Evolutionary conservation across 192 early-diverging fungal species (phyloP), one percentile per base, ranked within the genome.

Genomic region (Gamsiella multidivaricata): DNA sequence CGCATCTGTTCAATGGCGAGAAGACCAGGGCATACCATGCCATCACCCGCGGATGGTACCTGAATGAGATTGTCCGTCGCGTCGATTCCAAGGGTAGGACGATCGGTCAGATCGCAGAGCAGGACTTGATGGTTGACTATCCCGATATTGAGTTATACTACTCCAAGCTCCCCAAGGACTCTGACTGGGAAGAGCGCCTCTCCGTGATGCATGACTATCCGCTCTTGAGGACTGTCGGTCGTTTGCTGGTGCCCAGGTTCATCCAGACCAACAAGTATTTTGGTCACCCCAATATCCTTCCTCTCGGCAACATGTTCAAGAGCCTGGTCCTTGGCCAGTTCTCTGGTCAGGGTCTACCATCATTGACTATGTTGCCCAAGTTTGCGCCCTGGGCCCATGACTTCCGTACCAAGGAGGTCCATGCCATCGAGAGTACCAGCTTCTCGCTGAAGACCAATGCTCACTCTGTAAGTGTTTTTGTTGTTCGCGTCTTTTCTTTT

Each of bases 41-140:
- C 25, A 61, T 88, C 32, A 85, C 86, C 0, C 84, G 89, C 36
- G 92, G 91, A n/a, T 92, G 88, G 88, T 92, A 88, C 63, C 41
- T 92, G 32, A 93, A 93, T 64, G 91, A 92, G 65, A 66, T 93
- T 63, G 89, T 89, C 39, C 81, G 87, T 3, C 85, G 92, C 0
- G 88, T 81, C 9, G 88, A 90, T 59, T 83, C 87, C 6, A 47
- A 82, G 42, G 73, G 85, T 32, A 81, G 89, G 14, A 85, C 90
- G 3, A 82, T 93, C 41, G 87, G 89, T 9, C 65, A 85, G 20
- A 85, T 92, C 45, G 81, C 84, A 20, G 55, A 80, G 39, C 70
- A 91, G 61, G 91, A 92, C 31, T 56, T 92, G 4, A 84, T 82
- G 73, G 53, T 56, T n/a, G 65, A 74, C 14, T 82, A 88, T 54